Evolutionary conservation across 2,329 filamentous ascomycete species (phyloP), one percentile per base, ranked within the genome.

Genomic region (Tolypocladium ovalisporum): DNA sequence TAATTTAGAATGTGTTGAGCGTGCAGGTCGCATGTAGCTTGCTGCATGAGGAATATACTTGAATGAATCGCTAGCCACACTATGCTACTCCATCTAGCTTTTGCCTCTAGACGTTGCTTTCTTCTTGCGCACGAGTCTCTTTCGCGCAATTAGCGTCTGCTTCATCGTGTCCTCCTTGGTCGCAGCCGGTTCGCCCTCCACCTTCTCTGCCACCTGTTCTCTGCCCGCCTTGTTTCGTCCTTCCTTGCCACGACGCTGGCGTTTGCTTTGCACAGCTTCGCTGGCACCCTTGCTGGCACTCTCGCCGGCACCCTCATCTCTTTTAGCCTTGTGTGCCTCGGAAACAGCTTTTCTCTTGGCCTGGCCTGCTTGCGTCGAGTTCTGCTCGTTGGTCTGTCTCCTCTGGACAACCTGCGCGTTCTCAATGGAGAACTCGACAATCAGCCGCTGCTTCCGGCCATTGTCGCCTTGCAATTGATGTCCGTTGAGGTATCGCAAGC

Each of bases 361-460:
- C 29, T 65, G 62, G 49, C 61, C 57, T 53, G 62, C 61, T 56
- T 71, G 68, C 27, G 64, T 61, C 2, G 71, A 70, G 60, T 67
- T 72, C 42, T 68, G 68, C 64, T 75, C 70, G 15, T 66, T 68
- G 36, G 67, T 68, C 51, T 65, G 67, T 59, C 95, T 82, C 62
- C 94, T 81, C 63, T 86, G 82, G n/a, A 99, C 87, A 1, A 99
- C 94, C 67, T 97, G 92, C 1, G 90, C 92, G 66, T 99, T 99
- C 74, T 99, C 94, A 70, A 99, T 96, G 24, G 94, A 91, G 70
- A 99, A 99, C 71, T 99, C 95, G 40, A 93, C 93, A 67, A 99
- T 90, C 55, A 99, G 75, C 15, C 94, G 82, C 73, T 94, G 92
- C 70, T 90, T 93, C 74, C 88, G 90, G 62, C 94, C 91, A 56